Conservation (phyloP, 441 rosid species). For the Gossypium gossypioides region DNA sequence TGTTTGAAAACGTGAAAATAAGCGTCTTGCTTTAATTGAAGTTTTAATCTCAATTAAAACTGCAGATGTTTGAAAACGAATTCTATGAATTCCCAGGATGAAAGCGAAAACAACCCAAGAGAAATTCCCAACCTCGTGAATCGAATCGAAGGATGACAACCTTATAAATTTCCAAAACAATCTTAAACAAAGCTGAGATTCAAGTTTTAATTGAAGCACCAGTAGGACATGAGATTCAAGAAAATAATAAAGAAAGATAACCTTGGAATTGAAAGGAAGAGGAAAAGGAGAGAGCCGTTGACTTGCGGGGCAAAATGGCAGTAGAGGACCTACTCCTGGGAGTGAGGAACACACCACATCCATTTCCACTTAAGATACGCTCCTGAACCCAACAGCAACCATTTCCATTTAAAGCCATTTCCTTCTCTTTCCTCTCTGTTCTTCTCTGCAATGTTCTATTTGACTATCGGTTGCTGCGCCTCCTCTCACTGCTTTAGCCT, state of each 20-base stretch:
- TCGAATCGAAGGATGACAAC: no score
- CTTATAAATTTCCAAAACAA: no score
- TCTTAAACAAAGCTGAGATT: background rate
- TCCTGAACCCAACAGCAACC: background rate
- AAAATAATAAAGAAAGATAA: background rate
- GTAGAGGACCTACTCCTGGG: background rate
- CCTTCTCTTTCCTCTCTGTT: conserved; percentile 13
- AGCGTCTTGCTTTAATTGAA: background rate
- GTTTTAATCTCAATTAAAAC: no score
- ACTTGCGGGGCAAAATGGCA: background rate
- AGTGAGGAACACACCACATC: background rate
- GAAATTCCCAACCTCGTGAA: no score
- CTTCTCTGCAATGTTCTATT: background rate
- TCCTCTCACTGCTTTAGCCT: background rate
- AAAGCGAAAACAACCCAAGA: no score
- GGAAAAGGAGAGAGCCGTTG: background rate
- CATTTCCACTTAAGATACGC: background rate
- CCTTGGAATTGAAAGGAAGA: conserved; percentile 1
- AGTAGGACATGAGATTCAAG: no score
- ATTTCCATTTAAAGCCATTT: background rate
- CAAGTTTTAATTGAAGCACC: background rate
- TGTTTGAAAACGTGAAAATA: background rate
- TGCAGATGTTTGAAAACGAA: background rate
- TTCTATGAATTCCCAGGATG: background rate
- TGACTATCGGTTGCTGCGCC: background rate